Conservation (phyloP, 257 asterid genomes). For the Verbena officinalis region DNA sequence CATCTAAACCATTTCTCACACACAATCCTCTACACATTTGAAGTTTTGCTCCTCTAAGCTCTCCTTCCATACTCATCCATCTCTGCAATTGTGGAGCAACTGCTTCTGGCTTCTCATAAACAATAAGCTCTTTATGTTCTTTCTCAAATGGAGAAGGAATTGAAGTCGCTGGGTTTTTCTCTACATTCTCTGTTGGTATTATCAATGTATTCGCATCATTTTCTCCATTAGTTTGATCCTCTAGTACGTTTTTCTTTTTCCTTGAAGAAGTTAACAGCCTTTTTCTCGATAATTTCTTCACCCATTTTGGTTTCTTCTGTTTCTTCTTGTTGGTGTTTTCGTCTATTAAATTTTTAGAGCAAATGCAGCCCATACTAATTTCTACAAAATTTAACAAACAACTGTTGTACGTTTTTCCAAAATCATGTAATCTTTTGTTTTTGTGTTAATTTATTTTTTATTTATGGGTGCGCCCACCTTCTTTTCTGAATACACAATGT, state of each 20-base stretch:
- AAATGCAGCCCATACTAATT: constrained; percentile 73
- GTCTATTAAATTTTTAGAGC: constrained; percentile 61
- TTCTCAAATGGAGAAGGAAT: constrained; percentile 54
- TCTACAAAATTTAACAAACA: too few relatives aligned
- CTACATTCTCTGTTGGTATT: constrained; percentile 54
- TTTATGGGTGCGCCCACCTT: too few relatives aligned
- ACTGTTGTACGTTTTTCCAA: too few relatives aligned
- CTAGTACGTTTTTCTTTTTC: constrained; percentile 55
- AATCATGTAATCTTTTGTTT: too few relatives aligned
- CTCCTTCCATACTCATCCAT: constrained; percentile 30
- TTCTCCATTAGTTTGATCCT: constrained; percentile 51
- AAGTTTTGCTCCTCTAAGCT: constrained; percentile 43
- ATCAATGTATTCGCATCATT: constrained; percentile 61
- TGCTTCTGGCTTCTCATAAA: constrained; percentile 38
- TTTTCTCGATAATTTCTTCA: constrained; percentile 48
- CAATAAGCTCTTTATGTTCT: constrained; percentile 44
- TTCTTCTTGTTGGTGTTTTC: constrained; percentile 35
- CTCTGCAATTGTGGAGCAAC: constrained; percentile 32
- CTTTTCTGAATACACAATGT: too few relatives aligned
- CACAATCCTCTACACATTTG: constrained; percentile 61
- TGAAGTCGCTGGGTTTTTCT: constrained; percentile 57
- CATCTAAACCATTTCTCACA: constrained; percentile 70
- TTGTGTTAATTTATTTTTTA: too few relatives aligned
- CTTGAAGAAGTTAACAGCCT: constrained; percentile 46
- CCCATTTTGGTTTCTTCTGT: constrained; percentile 49